These are phyloP conservation scores for Gynostemma pentaphyllum DNA, from an alignment of 306 rosid genomes.

Conservation along the genomic window DNA sequence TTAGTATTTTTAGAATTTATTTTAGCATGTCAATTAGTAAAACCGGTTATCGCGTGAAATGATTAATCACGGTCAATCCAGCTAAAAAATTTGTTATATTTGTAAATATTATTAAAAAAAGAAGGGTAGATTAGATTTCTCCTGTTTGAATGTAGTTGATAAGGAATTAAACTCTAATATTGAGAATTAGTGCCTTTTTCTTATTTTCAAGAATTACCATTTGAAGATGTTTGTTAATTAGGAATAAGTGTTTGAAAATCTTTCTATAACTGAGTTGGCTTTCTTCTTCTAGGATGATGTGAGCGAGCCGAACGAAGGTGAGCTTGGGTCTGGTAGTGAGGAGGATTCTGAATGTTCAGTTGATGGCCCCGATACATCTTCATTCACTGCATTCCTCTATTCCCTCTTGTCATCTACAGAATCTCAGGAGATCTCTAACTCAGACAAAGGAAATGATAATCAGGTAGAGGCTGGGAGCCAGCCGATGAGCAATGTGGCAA, in stretches of 20 bases:
- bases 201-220: not conserved
- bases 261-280: not conserved
- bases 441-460: slow-evolving; percentile 28
- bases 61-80: too few relatives aligned
- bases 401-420: slow-evolving; percentile 57
- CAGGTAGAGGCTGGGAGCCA: slow-evolving; percentile 15
- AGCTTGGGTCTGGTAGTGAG: slow-evolving; percentile 26
- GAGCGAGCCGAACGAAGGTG: slow-evolving; percentile 27
- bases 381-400: slow-evolving; percentile 72
- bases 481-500: slow-evolving; percentile 23
- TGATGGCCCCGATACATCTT: slow-evolving; percentile 94
- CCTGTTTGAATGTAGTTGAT: not conserved
- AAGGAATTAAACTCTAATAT: not conserved
- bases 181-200: not conserved
- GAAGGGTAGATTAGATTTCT: not conserved
- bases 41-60: too few relatives aligned
- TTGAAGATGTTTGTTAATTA: not conserved
- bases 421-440: slow-evolving; percentile 23
- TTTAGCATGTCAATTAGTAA: too few relatives aligned
- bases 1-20: too few relatives aligned
- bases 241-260: not conserved
- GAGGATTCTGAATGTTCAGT: slow-evolving; percentile 27
- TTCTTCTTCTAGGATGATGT: slow-evolving; percentile 41
- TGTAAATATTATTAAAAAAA: too few relatives aligned
- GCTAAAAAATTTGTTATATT: too few relatives aligned